Conservation (phyloP, 768 basidiomycete genomes). For the Boletellus emodensis region DNA sequence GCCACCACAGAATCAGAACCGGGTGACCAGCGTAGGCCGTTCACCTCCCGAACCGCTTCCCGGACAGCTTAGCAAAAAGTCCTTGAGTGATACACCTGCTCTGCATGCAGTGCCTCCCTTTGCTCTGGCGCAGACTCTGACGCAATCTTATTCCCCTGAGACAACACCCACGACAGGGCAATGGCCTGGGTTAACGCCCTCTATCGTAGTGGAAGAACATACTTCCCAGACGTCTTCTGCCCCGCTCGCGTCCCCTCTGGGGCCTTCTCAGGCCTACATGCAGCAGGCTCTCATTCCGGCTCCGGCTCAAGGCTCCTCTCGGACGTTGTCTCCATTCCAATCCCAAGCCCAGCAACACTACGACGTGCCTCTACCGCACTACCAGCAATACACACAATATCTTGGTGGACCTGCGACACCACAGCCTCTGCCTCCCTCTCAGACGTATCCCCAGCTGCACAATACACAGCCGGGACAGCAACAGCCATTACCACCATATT, state of each 20-base stretch:
- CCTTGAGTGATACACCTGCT: conserved; percentile 12
- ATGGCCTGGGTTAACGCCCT: conserved; percentile 8
- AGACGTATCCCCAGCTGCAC: conserved; percentile 8
- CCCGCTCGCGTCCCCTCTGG: not conserved
- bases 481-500: conserved; percentile 5
- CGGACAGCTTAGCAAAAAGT: conserved; percentile 5
- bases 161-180: not conserved
- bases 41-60: conserved; percentile 9
- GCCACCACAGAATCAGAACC: conserved; percentile 14
- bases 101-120: conserved; percentile 7
- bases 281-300: conserved; percentile 12
- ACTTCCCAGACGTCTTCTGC: conserved; percentile 3
- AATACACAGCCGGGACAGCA: conserved; percentile 11
- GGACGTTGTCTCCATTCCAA: conserved; percentile 8
- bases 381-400: conserved; percentile 17
- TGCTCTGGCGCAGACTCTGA: conserved; percentile 5
- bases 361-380: conserved; percentile 2
- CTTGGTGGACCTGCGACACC: conserved; percentile 4
- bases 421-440: conserved; percentile 12
- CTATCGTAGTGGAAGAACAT: conserved; percentile 17
- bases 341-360: conserved; percentile 14
- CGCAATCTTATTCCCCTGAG: conserved; percentile 7
- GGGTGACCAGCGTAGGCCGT: conserved; percentile 7
- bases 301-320: conserved; percentile 3
- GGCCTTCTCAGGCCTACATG: not conserved